phyloP scores from a whole-genome alignment of 805 yeast species.

The Zygotorulaspora sp. region DNA sequence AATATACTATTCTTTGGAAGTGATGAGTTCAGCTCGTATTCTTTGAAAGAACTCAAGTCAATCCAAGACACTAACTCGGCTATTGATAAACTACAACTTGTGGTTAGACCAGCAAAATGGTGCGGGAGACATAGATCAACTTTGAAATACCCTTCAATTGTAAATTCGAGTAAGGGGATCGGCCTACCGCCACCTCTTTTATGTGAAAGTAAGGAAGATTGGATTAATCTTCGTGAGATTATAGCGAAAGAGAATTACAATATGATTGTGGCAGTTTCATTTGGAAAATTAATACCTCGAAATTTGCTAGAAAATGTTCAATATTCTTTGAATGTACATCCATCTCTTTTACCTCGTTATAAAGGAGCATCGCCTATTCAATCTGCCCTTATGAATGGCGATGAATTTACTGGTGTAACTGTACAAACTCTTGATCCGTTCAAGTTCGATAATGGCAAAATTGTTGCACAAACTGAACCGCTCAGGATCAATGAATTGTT shows the following conservation, averaged over 20 bases:
- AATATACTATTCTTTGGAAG: constrained; percentile 71
- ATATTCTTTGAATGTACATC: constrained; percentile 84
- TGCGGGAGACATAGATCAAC: constrained; percentile 54
- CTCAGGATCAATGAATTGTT: constrained; percentile 16
- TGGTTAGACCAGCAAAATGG: constrained; percentile 59
- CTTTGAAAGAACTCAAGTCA: constrained; percentile 41
- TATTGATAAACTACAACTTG: constrained; percentile 47
- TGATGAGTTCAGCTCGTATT: constrained; percentile 60
- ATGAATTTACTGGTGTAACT: constrained; percentile 69
- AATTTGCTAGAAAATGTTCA: constrained; percentile 44
- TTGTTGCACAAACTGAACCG: constrained; percentile 53
- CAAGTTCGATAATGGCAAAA: constrained; percentile 73
- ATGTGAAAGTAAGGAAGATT: constrained; percentile 24
- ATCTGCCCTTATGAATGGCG: constrained; percentile 62
- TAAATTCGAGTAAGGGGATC: constrained; percentile 35
- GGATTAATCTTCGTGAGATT: constrained; percentile 12
- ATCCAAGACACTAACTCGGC: constrained; percentile 18
- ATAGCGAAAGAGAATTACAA: constrained; percentile 39
- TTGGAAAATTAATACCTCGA: constrained; percentile 74
- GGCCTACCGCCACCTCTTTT: constrained; percentile 29
- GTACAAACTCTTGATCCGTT: constrained; percentile 88
- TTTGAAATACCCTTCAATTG: constrained; percentile 52
- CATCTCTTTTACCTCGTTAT: constrained; percentile 76
- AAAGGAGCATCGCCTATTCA: constrained; percentile 92
- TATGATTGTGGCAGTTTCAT: constrained; percentile 86